Base-by-base conservation (phyloP, 495 filamentous ascomycete genomes). In the Massariosphaeria phaeospora region DNA sequence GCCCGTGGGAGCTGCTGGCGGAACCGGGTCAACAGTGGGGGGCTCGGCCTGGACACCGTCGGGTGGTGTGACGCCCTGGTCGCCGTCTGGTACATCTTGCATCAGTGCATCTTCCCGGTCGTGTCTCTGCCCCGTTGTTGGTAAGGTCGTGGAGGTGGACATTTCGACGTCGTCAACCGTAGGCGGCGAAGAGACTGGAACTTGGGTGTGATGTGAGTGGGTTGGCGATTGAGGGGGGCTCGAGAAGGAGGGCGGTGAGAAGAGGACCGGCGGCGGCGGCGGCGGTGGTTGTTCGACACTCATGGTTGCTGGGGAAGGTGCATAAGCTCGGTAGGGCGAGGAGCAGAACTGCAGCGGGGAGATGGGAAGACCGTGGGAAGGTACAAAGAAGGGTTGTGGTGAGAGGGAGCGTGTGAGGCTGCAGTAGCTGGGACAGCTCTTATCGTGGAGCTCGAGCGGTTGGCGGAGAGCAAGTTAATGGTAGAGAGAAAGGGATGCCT, bases 221-320 rank as follows among this genome's bases (percentile, higher is more conserved):
- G 35, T 55, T 36, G 64, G 57, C 5, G 62, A 62, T 27, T 59
- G 57, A n/a, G n/a, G n/a, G 12, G 52, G 62, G 3, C 52, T 23
- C 1, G 47, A 40, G 24, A 36, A 59, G 35, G 1, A 31, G 48
- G 62, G 43, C 12, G 62, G 59, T 11, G 65, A 55, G 3, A 52
- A 55, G 7, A 62, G 59, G 23, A 58, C 55, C 38, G 52, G 51
- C 33, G 65, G 65, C 18, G 63, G 62, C 18, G 63, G 53, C 17
- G 59, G 56, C 40, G 65, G 65, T 20, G 65, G 50, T 26, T 63
- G 54, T 26, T 63, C 62, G 31, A 64, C 52, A 48, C 64, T 66
- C 64, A 66, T 66, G 39, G 50, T 31, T 34, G 49, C 39, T 25
- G 35, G 24, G 27, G 15, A 25, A 26, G 23, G 24, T 25, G 20